These are phyloP conservation scores for Colletotrichum magnum DNA, from an alignment of 2,329 filamentous ascomycete species.

Conservation along the genomic window DNA sequence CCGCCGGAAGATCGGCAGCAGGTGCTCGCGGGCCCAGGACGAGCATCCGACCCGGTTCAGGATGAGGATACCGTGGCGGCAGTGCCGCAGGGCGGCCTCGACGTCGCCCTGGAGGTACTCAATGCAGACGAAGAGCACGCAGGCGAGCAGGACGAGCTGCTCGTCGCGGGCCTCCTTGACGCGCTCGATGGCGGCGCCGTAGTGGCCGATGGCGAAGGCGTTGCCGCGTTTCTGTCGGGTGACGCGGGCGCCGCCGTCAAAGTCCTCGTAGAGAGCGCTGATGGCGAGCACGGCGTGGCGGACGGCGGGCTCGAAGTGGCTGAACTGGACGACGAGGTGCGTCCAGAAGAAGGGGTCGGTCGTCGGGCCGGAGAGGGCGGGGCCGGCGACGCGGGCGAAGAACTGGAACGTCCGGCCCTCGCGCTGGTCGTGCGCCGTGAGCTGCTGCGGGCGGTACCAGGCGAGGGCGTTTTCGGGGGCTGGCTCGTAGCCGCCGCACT, in stretches of 20 bases:
- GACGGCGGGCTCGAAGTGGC: conserved; percentile 60
- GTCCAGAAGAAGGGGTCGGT: conserved; percentile 56
- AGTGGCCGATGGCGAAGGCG: conserved; percentile 44
- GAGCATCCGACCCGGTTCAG: conserved; percentile 46
- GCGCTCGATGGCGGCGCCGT: conserved; percentile 46
- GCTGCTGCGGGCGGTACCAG: conserved; percentile 39
- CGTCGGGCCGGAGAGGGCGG: conserved; percentile 36
- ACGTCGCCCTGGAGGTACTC: conserved; percentile 66
- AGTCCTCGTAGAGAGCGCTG: conserved; percentile 59
- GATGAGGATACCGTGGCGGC: conserved; percentile 32
- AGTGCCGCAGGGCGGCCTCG: conserved; percentile 49
- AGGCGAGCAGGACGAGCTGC: conserved; percentile 57
- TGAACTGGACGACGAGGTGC: conserved; percentile 61
- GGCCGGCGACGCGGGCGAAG: conserved; percentile 36
- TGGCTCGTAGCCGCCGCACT: conserved; percentile 42
- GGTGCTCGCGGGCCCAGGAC: conserved; percentile 53
- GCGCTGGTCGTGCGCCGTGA: conserved; percentile 42
- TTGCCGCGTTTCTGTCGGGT: conserved; percentile 32
- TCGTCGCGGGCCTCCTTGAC: conserved; percentile 46
- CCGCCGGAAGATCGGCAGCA: conserved; percentile 30
- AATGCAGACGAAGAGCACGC: conserved; percentile 66
- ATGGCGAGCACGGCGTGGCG: conserved; percentile 65
- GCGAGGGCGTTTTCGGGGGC: conserved; percentile 32
- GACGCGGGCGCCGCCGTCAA: conserved; percentile 34
- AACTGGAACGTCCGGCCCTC: conserved; percentile 39